A percentile compares a stretch with the other conserved stretches of the same genome.
These are phyloP conservation scores for Diaporthe aspalathi DNA, from an alignment of 2,329 filamentous ascomycete species.

Conservation along the genomic window DNA sequence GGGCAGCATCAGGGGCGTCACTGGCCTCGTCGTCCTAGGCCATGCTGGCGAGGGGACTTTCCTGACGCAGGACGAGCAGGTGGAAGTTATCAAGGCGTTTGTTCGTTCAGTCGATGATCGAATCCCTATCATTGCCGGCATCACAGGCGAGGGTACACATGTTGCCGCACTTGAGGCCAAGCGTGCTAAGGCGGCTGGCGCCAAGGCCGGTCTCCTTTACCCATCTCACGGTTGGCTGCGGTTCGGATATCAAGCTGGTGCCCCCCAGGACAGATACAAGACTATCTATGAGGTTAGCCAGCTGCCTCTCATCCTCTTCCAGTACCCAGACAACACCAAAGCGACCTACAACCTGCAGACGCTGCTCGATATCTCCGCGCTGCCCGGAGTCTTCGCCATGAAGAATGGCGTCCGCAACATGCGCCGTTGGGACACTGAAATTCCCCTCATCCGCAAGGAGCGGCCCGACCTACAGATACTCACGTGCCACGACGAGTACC, in stretches of 20 bases:
- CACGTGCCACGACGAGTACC: conserved; percentile 10
- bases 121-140: conserved; percentile 10
- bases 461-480: conserved; percentile 42
- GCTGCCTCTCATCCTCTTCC: neutral
- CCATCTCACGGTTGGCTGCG: conserved; percentile 5
- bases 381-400: conserved; percentile 65
- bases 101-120: neutral
- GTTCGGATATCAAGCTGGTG: neutral
- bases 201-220: neutral
- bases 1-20: neutral
- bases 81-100: neutral
- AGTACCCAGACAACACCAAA: conserved; percentile 12
- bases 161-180: conserved; percentile 5
- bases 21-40: neutral
- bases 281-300: neutral
- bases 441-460: conserved; percentile 61
- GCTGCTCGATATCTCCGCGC: neutral
- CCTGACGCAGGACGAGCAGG: conserved; percentile 1
- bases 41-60: neutral
- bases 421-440: conserved; percentile 67
- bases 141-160: neutral
- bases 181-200: neutral
- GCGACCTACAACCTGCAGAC: conserved; percentile 8
- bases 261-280: neutral
- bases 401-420: conserved; percentile 68